Conservation (phyloP, 2,329 filamentous ascomycete genomes). For the Ascochyta koolunga region DNA sequence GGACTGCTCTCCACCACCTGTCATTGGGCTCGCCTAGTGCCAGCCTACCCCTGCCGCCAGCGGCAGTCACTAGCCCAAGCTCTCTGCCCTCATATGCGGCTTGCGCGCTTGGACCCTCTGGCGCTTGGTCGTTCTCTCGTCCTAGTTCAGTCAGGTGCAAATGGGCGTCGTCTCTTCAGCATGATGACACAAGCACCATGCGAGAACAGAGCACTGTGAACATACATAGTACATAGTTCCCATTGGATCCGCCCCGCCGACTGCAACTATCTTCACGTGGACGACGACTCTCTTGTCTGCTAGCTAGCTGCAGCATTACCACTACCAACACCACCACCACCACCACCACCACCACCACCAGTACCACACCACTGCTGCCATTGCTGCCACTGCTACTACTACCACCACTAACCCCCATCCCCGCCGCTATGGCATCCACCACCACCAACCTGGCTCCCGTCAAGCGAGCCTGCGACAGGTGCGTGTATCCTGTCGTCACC, state of each 20-base stretch:
- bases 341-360: too few relatives aligned
- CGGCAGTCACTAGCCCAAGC: constrained; percentile 35
- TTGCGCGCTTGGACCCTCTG: constrained; percentile 24
- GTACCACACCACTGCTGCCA: too few relatives aligned
- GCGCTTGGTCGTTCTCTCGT: constrained; percentile 43
- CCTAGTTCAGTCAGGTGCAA: constrained; percentile 40
- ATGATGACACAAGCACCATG: constrained; percentile 45
- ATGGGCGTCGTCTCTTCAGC: constrained; percentile 37
- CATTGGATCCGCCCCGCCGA: constrained; percentile 35
- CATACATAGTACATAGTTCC: constrained; percentile 40
- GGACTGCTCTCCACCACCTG: constrained; percentile 28
- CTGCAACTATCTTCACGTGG: constrained; percentile 28
- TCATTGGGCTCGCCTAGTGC: constrained; percentile 30
- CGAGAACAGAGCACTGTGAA: constrained; percentile 36
- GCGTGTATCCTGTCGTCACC: constrained; percentile 25
- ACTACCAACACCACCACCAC: constrained; percentile 6
- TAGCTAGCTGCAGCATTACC: constrained; percentile 22
- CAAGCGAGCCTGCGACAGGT: constrained; percentile 53
- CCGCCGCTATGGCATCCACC: constrained; percentile 38
- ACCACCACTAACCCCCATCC: too few relatives aligned
- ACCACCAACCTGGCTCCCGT: constrained; percentile 44
- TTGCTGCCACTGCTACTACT: too few relatives aligned
- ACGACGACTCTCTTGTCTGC: constrained; percentile 30
- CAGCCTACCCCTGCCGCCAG: constrained; percentile 32
- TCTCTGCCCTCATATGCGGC: constrained; percentile 40